Evolutionary conservation across 1,284 basidiomycete genomes (phyloP), one percentile per base, ranked within the genome.

Genomic region (Phylloboletellus chloephorus): DNA sequence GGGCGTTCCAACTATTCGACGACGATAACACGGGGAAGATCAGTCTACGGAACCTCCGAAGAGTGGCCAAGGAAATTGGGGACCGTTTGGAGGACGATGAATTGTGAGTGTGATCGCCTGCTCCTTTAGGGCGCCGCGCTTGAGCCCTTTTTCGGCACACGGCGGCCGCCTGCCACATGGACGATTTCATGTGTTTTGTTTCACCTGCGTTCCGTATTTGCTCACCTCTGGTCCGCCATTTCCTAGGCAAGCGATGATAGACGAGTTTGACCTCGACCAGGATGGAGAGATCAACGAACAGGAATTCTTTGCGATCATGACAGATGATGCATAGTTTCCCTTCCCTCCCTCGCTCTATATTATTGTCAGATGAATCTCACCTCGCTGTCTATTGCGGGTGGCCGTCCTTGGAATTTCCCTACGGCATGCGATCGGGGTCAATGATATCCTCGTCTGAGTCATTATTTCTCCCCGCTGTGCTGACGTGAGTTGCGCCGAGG

Each of bases 221-320:
- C 58, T 65, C 47, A 62, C 46, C 57, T 57, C 53, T 55, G 25
- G 32, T 50, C 50, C 58, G 61, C 54, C 53, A 50, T 54, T 58
- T 43, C 39, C 36, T 57, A 98, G 94, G 52, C 91, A 97, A 81
- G 96, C 95, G 15, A 99, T 99, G 95, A 99, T 99, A 58, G 96
- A 98, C 58, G 96, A 99, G 68, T 99, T 99, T 59, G 95, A 99
- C 66, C 79, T 99, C 25, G 95, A 99, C 69, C 88, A 95, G 64
- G 95, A 99, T 56, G 93, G 94, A 16, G 94, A 95, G 69, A 98
- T 98, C 62, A 93, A 84, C 62, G 88, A 93, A 61, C 80, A 88
- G 61, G 91, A 95, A 70, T 94, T 95, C 65, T 82, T 91, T 52
- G 86, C 89, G 33, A 97, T 98, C 64, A 95, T 98, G 94, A 89